A percentile compares a stretch with the other conserved stretches of the same genome.
These are phyloP conservation scores for Amylostereum areolatum DNA, from an alignment of 1,284 basidiomycete genomes.

Conservation along the genomic window DNA sequence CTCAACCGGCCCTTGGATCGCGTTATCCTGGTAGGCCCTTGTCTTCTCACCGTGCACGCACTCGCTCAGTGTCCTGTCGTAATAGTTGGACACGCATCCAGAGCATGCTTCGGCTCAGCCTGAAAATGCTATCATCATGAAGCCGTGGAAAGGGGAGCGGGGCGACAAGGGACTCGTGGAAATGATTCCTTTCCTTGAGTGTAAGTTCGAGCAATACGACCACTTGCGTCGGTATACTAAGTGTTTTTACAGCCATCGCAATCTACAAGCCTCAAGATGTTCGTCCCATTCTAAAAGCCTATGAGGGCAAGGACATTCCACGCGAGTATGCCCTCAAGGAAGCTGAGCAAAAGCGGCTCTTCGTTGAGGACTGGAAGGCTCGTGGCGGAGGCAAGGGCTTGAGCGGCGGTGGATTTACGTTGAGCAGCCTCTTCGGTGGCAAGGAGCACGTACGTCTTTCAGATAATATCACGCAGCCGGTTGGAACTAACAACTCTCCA, in stretches of 20 bases:
- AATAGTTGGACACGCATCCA: constrained; percentile 78
- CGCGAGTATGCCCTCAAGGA: constrained; percentile 87
- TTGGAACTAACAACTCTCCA: constrained; percentile 6
- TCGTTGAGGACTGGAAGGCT: constrained; percentile 81
- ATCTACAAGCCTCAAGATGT: constrained; percentile 86
- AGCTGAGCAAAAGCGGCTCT: constrained; percentile 69
- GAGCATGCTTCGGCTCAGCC: constrained; percentile 80
- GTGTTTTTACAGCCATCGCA: constrained; percentile 61
- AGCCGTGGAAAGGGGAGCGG: constrained; percentile 83
- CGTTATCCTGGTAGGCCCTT: constrained; percentile 20
- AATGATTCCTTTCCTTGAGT: constrained; percentile 96
- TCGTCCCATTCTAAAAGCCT: constrained; percentile 80
- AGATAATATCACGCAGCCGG: no score
- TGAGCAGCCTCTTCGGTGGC: constrained; percentile 60
- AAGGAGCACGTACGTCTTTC: constrained; percentile 23
- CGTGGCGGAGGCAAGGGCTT: constrained; percentile 41
- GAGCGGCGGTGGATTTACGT: constrained; percentile 41
- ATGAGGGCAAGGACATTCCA: constrained; percentile 85
- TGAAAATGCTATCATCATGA: constrained; percentile 84
- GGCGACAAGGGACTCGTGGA: constrained; percentile 80
- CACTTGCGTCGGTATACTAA: constrained; percentile 3
- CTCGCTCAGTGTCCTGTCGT: constrained; percentile 1
- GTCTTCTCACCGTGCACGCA: constrained; percentile 7
- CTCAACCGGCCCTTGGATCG: constrained; percentile 13
- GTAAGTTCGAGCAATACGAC: constrained; percentile 39